phyloP scores from a whole-genome alignment of 768 basidiomycete species.

The Pulveroboletus sp. region DNA sequence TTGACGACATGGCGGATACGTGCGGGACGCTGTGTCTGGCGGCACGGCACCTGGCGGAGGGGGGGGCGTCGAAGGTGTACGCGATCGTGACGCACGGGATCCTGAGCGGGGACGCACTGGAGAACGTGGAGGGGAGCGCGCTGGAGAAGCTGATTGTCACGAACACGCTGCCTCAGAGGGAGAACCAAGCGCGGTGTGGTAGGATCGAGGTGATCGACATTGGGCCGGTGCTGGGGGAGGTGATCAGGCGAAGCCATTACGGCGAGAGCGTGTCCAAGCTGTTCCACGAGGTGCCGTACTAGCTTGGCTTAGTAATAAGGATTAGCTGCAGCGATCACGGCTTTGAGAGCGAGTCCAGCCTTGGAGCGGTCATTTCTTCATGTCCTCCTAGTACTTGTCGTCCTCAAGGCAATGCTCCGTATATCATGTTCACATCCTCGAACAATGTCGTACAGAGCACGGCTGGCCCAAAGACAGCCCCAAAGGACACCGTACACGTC shows the following conservation, averaged over 20 bases:
- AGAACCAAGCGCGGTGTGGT: conserved; percentile 61
- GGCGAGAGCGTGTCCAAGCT: conserved; percentile 91
- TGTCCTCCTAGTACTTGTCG: conserved; percentile 19
- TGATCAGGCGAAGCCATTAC: conserved; percentile 92
- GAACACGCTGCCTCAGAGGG: conserved; percentile 91
- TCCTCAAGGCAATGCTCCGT: conserved; percentile 30
- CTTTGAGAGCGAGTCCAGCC: neutral
- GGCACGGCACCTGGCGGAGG: conserved; percentile 81
- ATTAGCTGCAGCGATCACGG: neutral
- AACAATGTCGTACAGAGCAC: conserved; percentile 28
- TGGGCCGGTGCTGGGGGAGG: conserved; percentile 91
- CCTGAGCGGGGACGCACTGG: conserved; percentile 83
- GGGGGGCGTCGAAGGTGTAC: conserved; percentile 79
- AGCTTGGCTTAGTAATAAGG: conserved; percentile 27
- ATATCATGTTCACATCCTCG: conserved; percentile 32
- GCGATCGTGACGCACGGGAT: conserved; percentile 98
- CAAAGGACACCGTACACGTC: conserved; percentile 62
- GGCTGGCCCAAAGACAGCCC: conserved; percentile 20
- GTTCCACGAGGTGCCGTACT: conserved; percentile 88
- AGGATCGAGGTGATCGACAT: conserved; percentile 95
- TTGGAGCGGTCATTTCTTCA: neutral
- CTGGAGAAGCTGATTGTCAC: conserved; percentile 96
- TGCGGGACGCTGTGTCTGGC: conserved; percentile 93
- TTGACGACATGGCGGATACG: conserved; percentile 99
- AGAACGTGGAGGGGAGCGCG: conserved; percentile 62